These are phyloP conservation scores for Boletus eberwhitei DNA, from an alignment of 768 basidiomycete genomes.

Conservation along the genomic window DNA sequence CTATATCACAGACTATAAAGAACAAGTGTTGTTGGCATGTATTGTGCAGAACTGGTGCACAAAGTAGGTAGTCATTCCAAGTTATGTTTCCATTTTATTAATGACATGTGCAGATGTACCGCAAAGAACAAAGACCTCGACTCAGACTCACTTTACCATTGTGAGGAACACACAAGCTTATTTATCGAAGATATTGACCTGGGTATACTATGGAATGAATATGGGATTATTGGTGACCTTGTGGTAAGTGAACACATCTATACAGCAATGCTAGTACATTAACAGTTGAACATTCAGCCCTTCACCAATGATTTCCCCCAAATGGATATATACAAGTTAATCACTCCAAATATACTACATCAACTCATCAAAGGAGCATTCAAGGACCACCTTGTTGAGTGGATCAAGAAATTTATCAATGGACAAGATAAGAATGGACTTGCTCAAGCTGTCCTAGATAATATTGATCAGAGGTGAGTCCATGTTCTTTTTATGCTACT, in stretches of 20 bases:
- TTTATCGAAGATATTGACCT: not conserved
- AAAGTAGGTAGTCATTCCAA: not conserved
- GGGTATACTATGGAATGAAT: constrained; percentile 22
- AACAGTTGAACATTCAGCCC: too few species aligned
- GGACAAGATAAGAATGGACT: too few species aligned
- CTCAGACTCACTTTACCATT: not conserved
- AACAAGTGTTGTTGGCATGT: constrained; percentile 34
- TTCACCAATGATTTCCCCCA: too few species aligned
- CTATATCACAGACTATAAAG: constrained; percentile 40
- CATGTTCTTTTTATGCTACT: too few species aligned
- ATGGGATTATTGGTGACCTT: constrained; percentile 22
- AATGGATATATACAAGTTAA: constrained; percentile 22
- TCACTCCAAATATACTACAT: too few species aligned
- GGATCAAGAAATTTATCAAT: not conserved
- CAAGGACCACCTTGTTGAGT: not conserved
- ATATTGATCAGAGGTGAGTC: constrained; percentile 29
- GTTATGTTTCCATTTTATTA: too few species aligned
- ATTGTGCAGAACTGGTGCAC: constrained; percentile 35
- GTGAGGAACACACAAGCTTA: not conserved
- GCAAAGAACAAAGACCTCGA: not conserved
- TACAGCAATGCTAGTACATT: too few species aligned
- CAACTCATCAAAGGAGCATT: too few species aligned
- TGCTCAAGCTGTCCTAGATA: constrained; percentile 19
- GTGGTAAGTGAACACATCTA: too few species aligned
- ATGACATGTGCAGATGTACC: too few species aligned